Conservation (phyloP, 192 early-diverging fungal species). For the Kappamyces sp. region DNA sequence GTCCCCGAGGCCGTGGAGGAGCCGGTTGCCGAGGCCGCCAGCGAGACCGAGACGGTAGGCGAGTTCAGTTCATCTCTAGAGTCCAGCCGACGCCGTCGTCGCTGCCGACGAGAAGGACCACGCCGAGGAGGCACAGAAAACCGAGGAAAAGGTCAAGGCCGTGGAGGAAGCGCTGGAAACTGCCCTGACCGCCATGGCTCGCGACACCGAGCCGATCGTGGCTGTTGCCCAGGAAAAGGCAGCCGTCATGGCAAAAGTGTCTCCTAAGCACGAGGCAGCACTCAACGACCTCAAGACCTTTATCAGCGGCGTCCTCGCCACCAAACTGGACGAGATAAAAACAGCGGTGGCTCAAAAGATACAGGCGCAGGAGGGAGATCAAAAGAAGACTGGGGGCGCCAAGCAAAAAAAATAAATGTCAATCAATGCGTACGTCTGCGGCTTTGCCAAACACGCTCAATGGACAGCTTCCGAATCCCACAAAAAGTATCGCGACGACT, state of each 20-base stretch:
- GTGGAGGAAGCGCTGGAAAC: slow-evolving; percentile 14
- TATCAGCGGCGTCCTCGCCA: slow-evolving; percentile 24
- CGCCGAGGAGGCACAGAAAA: background rate
- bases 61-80: too few species aligned
- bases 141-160: background rate
- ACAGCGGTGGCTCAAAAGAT: slow-evolving; percentile 28
- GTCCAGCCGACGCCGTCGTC: too few species aligned
- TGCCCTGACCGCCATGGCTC: slow-evolving; percentile 3
- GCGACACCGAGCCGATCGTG: background rate
- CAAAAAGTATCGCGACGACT: slow-evolving; percentile 8
- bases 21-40: slow-evolving; percentile 5
- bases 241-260: background rate
- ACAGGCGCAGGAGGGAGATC: slow-evolving; percentile 40
- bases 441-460: background rate
- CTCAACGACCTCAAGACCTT: slow-evolving; percentile 30
- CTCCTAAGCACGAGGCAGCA: slow-evolving; percentile 34
- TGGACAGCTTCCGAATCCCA: slow-evolving; percentile 5
- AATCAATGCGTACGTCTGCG: background rate
- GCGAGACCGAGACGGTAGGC: background rate
- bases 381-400: slow-evolving; percentile 17
- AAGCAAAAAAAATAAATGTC: slow-evolving; percentile 20
- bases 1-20: background rate
- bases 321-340: slow-evolving; percentile 44
- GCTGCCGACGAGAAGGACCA: background rate
- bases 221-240: background rate